These are phyloP conservation scores for Entomortierella chlamydospora DNA, from an alignment of 192 early-diverging fungal genomes.

Conservation along the genomic window DNA sequence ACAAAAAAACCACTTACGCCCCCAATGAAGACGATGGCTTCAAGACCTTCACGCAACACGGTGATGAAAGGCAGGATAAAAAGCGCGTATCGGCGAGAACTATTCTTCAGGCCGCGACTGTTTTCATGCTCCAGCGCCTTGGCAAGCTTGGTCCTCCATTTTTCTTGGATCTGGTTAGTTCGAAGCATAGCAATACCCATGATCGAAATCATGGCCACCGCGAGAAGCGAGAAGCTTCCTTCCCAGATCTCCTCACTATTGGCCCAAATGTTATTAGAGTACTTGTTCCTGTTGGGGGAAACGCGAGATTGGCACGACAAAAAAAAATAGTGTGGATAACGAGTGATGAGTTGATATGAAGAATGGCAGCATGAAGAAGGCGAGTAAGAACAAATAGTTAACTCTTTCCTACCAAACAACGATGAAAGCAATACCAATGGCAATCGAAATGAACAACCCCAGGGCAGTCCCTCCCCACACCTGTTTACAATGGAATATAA, in stretches of 20 bases:
- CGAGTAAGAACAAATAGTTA: no score
- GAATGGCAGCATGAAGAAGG: no score
- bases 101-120: slow-evolving; percentile 30
- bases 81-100: slow-evolving; percentile 68
- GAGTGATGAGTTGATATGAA: no score
- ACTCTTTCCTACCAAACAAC: slow-evolving; percentile 72
- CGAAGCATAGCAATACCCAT: slow-evolving; percentile 88
- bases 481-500: slow-evolving; percentile 12
- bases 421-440: slow-evolving; percentile 82
- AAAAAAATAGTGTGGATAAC: neutral
- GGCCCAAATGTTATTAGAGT: slow-evolving; percentile 22
- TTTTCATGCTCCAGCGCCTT: slow-evolving; percentile 59
- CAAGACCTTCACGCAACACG: slow-evolving; percentile 87
- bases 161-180: slow-evolving; percentile 76
- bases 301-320: neutral
- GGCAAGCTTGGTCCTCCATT: slow-evolving; percentile 78
- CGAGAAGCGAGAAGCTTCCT: slow-evolving; percentile 75
- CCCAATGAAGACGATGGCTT: slow-evolving; percentile 89
- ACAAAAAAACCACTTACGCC: slow-evolving; percentile 65
- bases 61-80: slow-evolving; percentile 89
- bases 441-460: slow-evolving; percentile 74
- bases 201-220: slow-evolving; percentile 76
- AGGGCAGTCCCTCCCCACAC: slow-evolving; percentile 79
- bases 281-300: slow-evolving; percentile 35
- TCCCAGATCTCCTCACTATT: slow-evolving; percentile 71